A percentile compares a stretch with the other conserved stretches of the same genome.
Evolutionary conservation across 1,284 basidiomycete species (phyloP).

Genomic region (Leccinum subrobustum): DNA sequence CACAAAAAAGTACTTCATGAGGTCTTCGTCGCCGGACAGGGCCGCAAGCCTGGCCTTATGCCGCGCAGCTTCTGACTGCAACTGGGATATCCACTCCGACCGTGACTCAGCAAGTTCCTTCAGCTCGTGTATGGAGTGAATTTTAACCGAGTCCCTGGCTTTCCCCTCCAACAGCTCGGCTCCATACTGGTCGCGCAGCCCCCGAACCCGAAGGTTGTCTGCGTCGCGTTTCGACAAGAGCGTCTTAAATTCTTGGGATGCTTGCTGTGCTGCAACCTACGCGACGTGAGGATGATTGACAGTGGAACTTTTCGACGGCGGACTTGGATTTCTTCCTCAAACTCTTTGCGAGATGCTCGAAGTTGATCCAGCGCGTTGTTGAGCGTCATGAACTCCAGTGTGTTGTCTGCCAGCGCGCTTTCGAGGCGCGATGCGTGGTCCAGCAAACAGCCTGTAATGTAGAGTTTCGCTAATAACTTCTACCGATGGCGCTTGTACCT

Average conservation of each 20-base stretch:
- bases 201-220: slow-evolving; percentile 77
- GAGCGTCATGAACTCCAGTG: slow-evolving; percentile 37
- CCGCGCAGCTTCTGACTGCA: slow-evolving; percentile 76
- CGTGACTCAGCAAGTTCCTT: slow-evolving; percentile 72
- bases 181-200: slow-evolving; percentile 74
- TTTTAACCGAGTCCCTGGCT: slow-evolving; percentile 63
- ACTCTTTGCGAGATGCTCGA: slow-evolving; percentile 42
- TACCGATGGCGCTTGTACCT: slow-evolving; percentile 47
- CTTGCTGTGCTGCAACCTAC: slow-evolving; percentile 48
- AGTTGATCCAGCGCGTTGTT: slow-evolving; percentile 42
- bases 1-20: slow-evolving; percentile 68
- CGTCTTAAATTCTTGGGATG: slow-evolving; percentile 54
- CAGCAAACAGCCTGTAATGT: slow-evolving; percentile 47
- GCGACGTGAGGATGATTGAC: slow-evolving; percentile 19
- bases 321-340: slow-evolving; percentile 49
- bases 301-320: slow-evolving; percentile 17
- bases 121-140: slow-evolving; percentile 68
- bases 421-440: slow-evolving; percentile 46
- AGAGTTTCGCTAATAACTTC: slow-evolving; percentile 46
- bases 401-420: slow-evolving; percentile 38
- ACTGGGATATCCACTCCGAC: slow-evolving; percentile 70
- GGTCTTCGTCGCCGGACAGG: slow-evolving; percentile 65
- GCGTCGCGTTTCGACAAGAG: slow-evolving; percentile 66
- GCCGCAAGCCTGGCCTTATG: slow-evolving; percentile 80
- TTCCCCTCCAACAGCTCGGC: slow-evolving; percentile 76